Conservation (phyloP, 139 green algal species). For the Zygnema cylindricum region DNA sequence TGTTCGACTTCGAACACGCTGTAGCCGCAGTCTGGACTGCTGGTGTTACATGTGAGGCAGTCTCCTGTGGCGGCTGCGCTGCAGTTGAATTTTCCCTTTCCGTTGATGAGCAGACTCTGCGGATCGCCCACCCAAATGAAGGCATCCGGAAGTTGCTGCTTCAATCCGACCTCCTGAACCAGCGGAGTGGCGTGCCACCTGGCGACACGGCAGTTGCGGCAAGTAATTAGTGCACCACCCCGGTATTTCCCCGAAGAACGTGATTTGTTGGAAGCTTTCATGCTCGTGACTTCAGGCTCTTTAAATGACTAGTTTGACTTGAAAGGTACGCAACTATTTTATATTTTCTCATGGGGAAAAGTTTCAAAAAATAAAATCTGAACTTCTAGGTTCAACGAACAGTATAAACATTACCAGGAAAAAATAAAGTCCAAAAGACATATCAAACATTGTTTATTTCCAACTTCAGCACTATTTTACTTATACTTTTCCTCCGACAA, state of each 20-base stretch:
- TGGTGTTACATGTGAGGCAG: constrained; percentile 7
- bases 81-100: constrained; percentile 26
- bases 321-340: too few species aligned
- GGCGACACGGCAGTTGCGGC: too few species aligned
- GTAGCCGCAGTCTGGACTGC: not conserved
- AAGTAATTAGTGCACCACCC: too few species aligned
- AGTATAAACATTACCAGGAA: not conserved
- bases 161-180: not conserved
- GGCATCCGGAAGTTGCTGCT: not conserved
- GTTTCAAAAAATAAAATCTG: too few species aligned
- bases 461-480: not conserved
- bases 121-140: constrained; percentile 32
- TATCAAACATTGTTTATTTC: not conserved
- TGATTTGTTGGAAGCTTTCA: too few species aligned
- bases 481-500: not conserved
- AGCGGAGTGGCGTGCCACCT: not conserved
- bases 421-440: not conserved
- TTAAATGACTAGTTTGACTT: too few species aligned
- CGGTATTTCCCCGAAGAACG: too few species aligned
- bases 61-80: not conserved
- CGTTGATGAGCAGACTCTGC: constrained; percentile 40
- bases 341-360: too few species aligned
- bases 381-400: too few species aligned
- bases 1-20: constrained; percentile 1
- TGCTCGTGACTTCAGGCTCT: too few species aligned